Percentiles rank a stretch among this genome's conserved stretches.
Evolutionary conservation across 768 basidiomycete species (phyloP).

Genomic region (Hemileccinum rubropunctum): DNA sequence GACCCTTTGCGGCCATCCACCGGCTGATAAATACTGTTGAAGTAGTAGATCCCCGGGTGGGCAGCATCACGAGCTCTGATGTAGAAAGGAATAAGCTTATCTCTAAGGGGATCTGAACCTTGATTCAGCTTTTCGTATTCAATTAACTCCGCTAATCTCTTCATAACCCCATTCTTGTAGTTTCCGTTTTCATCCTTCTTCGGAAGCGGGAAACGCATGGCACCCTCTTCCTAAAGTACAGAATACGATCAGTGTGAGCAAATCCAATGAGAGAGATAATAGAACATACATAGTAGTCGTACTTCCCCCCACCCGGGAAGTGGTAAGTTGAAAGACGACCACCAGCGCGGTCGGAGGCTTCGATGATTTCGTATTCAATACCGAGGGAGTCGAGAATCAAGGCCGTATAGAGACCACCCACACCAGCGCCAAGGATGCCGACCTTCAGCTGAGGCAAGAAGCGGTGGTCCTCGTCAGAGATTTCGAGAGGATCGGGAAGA

Average conservation of each 20-base stretch:
- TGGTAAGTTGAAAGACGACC: too few species aligned
- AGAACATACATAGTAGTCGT: constrained; percentile 37
- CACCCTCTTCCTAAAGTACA: constrained; percentile 34
- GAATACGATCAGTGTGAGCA: not conserved
- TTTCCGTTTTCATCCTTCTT: constrained; percentile 14
- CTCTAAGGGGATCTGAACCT: constrained; percentile 8
- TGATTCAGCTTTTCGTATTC: constrained; percentile 20
- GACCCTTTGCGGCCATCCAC: too few species aligned
- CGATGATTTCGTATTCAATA: constrained; percentile 47
- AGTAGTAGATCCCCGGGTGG: constrained; percentile 10
- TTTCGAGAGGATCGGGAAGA: not conserved
- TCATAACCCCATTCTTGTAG: constrained; percentile 29
- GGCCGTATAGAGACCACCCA: constrained; percentile 40
- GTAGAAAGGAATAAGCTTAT: constrained; percentile 25
- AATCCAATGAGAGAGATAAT: not conserved
- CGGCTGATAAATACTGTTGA: not conserved
- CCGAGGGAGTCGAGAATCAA: constrained; percentile 43
- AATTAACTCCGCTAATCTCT: too few species aligned
- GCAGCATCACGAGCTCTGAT: constrained; percentile 7
- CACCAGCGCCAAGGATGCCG: constrained; percentile 20
- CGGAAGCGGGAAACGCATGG: constrained; percentile 37
- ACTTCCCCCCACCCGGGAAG: constrained; percentile 20
- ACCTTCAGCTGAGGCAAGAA: constrained; percentile 11
- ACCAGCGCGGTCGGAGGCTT: constrained; percentile 35
- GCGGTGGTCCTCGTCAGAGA: not conserved